Evolutionary conservation across 2,329 filamentous ascomycete species (phyloP).

Genomic region (Dactylellina sp.): DNA sequence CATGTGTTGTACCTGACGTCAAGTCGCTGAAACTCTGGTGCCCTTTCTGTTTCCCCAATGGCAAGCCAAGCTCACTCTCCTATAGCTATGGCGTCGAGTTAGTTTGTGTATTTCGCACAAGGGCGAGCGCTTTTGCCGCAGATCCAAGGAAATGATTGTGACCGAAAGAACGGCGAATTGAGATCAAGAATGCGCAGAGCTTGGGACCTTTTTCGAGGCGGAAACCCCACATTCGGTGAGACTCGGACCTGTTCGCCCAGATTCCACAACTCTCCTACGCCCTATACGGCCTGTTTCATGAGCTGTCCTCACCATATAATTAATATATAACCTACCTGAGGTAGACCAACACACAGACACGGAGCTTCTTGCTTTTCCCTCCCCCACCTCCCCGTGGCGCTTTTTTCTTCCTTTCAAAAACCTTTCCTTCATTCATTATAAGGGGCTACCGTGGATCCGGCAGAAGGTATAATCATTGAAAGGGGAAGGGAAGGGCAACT

Average conservation of each 20-base stretch:
- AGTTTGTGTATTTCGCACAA: too few relatives aligned
- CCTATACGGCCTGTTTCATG: constrained; percentile 19
- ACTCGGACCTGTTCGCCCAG: constrained; percentile 2
- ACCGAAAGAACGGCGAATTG: constrained; percentile 8
- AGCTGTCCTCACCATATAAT: background rate
- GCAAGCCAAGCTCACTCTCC: too few relatives aligned
- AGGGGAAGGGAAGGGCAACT: background rate
- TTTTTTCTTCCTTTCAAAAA: constrained; percentile 26
- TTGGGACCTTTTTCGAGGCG: constrained; percentile 16
- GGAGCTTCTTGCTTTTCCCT: constrained; percentile 20
- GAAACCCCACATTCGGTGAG: constrained; percentile 38
- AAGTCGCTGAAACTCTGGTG: constrained; percentile 33
- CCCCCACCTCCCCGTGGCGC: background rate
- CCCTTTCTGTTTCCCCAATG: too few relatives aligned
- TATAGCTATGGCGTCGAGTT: too few relatives aligned
- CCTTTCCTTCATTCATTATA: constrained; percentile 15
- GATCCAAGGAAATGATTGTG: constrained; percentile 24
- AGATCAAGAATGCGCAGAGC: constrained; percentile 7
- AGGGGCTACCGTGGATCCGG: constrained; percentile 36
- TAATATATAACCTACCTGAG: constrained; percentile 13
- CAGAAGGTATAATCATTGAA: constrained; percentile 20
- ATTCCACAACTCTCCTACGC: constrained; percentile 6
- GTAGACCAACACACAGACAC: constrained; percentile 6
- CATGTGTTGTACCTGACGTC: constrained; percentile 56
- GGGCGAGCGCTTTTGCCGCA: constrained; percentile 1